Base-by-base conservation (phyloP, 2,329 filamentous ascomycete species). In the Scleromitrula shiraiana region DNA sequence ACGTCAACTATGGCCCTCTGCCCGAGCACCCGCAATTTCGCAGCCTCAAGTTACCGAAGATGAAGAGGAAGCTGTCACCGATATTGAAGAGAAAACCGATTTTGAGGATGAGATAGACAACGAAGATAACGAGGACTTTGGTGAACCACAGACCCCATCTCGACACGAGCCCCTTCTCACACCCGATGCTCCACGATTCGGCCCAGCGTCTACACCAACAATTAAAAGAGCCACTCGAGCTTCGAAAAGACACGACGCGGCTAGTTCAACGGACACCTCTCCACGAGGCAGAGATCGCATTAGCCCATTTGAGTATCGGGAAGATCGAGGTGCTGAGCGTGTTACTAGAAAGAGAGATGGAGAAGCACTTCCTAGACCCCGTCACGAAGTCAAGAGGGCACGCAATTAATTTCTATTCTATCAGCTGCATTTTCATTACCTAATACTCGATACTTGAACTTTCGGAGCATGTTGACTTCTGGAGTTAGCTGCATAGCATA, bases 231-330 rank as follows among this genome's bases (percentile, higher is more conserved):
- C 75, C 12, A 84, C 78, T 12, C 76, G 82, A 38, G 35, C 45
- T 27, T 73, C 74, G 59, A 78, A 75, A 67, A 68, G 74, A 46
- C 23, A 59, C n/a, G 56, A 61, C 32, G 45, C 58, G 22, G 41
- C 23, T 56, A 62, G 24, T 9, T 50, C 39, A 23, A 58, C 59
- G 37, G 60, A 68, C 51, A 50, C 57, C 51, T 59, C 46, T 27
- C 41, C 51, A 27, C 44, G 20, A 23, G 43, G 29, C 46, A 49
- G 42, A 45, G 43, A 45, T 35, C 46, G 41, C 26, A 40, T 49
- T 33, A 61, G 57, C 57, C 79, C 78, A 2, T 88, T 88, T 57
- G 80, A 85, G 57, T 72, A 72, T 32, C 88, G 83, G 83, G 76
- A 71, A 53, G 78, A 82, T 30, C 49, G 42, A 33, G 41, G 38